Percentiles rank a stretch among this genome's conserved stretches.
Evolutionary conservation across 129 eudicot genomes (phyloP).

Genomic region (Arctium lappa): DNA sequence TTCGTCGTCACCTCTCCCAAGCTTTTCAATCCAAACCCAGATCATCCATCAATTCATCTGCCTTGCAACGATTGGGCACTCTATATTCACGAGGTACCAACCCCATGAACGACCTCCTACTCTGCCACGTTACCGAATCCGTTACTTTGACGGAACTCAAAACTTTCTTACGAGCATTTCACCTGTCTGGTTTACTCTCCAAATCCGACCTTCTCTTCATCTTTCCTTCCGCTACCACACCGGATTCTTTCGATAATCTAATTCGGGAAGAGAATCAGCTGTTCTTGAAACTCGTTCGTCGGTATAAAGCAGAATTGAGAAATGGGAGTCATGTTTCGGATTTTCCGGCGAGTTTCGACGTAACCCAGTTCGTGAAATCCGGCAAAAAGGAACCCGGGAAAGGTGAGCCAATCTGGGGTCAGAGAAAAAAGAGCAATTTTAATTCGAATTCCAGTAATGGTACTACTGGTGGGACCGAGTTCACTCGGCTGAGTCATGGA

Average conservation of each 20-base stretch:
- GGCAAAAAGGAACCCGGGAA: conserved; percentile 35
- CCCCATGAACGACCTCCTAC: conserved; percentile 60
- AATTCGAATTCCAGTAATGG: conserved; percentile 18
- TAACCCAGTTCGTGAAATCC: conserved; percentile 44
- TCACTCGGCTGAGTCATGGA: conserved; percentile 59
- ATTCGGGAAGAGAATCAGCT: conserved; percentile 48
- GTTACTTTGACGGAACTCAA: conserved; percentile 33
- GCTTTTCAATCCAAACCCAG: background rate
- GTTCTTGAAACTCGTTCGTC: conserved; percentile 40
- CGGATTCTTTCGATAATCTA: conserved; percentile 15
- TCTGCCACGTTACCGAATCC: conserved; percentile 59
- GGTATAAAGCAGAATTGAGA: conserved; percentile 3
- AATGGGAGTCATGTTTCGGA: background rate
- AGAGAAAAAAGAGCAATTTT: conserved; percentile 27
- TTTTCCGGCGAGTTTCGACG: conserved; percentile 38
- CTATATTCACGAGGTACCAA: conserved; percentile 58
- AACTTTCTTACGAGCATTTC: conserved; percentile 49
- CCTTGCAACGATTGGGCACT: conserved; percentile 75
- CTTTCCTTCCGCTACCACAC: conserved; percentile 36
- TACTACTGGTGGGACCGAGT: conserved; percentile 29
- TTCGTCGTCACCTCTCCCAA: conserved; percentile 1
- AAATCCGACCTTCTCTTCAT: conserved; percentile 61
- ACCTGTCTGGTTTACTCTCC: conserved; percentile 41
- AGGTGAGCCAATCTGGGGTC: conserved; percentile 78
- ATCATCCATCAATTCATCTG: conserved; percentile 20